Evolutionary conservation across 306 rosid species (phyloP).

Genomic region (Gynostemma pentaphyllum): DNA sequence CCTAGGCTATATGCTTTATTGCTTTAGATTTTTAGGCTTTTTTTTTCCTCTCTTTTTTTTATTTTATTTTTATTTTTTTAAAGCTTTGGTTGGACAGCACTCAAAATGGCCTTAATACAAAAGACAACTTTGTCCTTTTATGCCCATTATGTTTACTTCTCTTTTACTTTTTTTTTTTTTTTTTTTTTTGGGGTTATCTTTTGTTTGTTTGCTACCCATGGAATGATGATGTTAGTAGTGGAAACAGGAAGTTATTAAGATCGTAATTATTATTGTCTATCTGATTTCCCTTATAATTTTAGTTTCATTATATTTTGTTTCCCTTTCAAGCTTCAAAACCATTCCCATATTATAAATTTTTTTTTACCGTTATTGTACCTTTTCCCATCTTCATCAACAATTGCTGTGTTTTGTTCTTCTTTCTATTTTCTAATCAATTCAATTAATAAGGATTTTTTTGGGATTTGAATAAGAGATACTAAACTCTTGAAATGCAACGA

Average conservation of each 20-base stretch:
- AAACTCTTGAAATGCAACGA: no score
- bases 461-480: no score
- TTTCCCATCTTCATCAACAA: no score
- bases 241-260: neutral
- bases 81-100: constrained; percentile 6
- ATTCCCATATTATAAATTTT: no score
- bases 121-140: neutral
- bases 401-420: no score
- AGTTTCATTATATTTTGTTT: neutral
- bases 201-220: neutral
- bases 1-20: neutral
- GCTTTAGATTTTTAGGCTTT: neutral
- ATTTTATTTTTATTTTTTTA: neutral
- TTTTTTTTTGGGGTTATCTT: neutral
- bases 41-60: neutral
- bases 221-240: constrained; percentile 1
- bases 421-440: no score
- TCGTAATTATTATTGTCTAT: neutral
- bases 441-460: no score
- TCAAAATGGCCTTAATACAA: neutral
- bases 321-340: no score
- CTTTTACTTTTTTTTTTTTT: neutral
- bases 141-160: neutral
- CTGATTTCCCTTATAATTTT: neutral
- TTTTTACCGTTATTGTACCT: no score